A percentile compares a stretch with the other conserved stretches of the same genome.
Evolutionary conservation across 78 protist genomes (phyloP).

Genomic region (Guillardia theta): DNA sequence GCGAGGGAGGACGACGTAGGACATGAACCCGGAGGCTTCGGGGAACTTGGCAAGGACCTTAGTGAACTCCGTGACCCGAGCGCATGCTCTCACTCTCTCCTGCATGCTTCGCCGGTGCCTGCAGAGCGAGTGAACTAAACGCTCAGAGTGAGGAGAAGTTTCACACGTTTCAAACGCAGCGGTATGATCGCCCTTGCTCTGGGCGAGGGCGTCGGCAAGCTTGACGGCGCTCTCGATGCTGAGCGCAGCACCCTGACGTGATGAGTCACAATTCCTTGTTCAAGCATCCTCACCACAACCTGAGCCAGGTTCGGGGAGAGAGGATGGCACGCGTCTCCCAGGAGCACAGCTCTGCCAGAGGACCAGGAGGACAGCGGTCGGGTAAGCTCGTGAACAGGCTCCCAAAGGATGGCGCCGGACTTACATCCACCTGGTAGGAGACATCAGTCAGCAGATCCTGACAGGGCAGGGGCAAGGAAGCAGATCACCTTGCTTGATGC

Average conservation of each 20-base stretch:
- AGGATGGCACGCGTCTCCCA: background rate
- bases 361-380: background rate
- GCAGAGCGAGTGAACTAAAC: too few relatives aligned
- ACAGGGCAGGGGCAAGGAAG: too few relatives aligned
- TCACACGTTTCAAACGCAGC: too few relatives aligned
- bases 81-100: background rate
- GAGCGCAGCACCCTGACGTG: background rate
- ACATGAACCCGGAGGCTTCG: background rate
- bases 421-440: background rate
- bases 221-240: background rate
- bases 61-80: background rate
- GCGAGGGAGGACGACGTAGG: too few relatives aligned
- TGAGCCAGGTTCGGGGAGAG: background rate
- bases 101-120: too few relatives aligned
- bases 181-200: too few relatives aligned
- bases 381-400: background rate
- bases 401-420: background rate
- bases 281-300: background rate
- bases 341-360: background rate
- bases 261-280: background rate
- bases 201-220: background rate
- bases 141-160: background rate
- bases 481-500: too few relatives aligned
- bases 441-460: too few relatives aligned
- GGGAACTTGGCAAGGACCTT: background rate